Evolutionary conservation across 257 asterid genomes (phyloP).

Genomic region (Buddleja alternifolia): DNA sequence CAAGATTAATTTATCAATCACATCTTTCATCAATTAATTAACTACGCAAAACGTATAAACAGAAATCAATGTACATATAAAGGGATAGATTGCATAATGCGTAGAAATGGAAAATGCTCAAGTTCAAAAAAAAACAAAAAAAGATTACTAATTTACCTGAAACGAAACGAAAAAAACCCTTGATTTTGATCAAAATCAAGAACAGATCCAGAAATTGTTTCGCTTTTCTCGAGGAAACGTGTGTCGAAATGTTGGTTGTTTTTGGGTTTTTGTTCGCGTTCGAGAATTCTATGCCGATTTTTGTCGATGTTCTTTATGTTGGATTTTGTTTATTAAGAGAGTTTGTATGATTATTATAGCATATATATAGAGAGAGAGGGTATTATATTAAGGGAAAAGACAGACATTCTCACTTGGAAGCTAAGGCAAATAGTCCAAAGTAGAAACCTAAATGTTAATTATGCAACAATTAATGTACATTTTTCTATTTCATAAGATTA

Average conservation of each 20-base stretch:
- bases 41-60: background rate
- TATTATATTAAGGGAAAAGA: conserved; percentile 31
- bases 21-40: conserved; percentile 15
- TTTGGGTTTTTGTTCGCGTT: conserved; percentile 25
- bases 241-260: conserved; percentile 3
- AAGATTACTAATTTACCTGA: conserved; percentile 38
- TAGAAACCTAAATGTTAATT: conserved; percentile 23
- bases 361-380: too few relatives aligned
- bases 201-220: conserved; percentile 28
- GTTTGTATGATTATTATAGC: too few relatives aligned
- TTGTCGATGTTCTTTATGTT: conserved; percentile 38
- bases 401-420: conserved; percentile 46
- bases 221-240: conserved; percentile 16
- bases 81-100: background rate
- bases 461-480: background rate
- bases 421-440: conserved; percentile 34
- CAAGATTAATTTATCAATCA: conserved; percentile 7
- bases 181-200: conserved; percentile 33
- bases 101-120: background rate
- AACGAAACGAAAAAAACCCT: conserved; percentile 24
- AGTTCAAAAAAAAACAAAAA: background rate
- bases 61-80: background rate
- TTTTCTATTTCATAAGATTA: too few relatives aligned
- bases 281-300: conserved; percentile 31
- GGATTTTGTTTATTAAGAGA: too few relatives aligned